Conservation (phyloP, 73 alveolate genomes). For the Paramecium octaurelia region DNA sequence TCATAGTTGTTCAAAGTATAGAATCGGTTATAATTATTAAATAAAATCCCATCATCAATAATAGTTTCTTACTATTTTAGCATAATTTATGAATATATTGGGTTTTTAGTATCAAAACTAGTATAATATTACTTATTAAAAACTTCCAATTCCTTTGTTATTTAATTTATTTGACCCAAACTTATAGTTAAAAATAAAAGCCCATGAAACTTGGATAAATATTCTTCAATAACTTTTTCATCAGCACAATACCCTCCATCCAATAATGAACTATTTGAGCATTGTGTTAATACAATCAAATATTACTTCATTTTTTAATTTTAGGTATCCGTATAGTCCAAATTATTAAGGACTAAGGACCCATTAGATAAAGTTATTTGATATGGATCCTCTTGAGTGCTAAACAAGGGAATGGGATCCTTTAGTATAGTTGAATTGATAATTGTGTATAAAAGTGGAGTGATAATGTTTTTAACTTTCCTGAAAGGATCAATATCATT, state of each 20-base stretch:
- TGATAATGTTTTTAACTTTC: background rate
- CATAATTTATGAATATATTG: background rate
- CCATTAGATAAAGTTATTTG: background rate
- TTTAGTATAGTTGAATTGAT: background rate
- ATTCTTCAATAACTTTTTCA: background rate
- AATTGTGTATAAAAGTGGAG: background rate
- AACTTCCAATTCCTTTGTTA: background rate
- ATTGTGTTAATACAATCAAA: background rate
- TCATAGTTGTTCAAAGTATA: background rate
- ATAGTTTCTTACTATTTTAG: background rate
- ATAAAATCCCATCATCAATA: background rate
- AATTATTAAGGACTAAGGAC: background rate
- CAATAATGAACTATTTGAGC: background rate
- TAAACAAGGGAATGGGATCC: background rate
- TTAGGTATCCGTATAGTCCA: background rate
- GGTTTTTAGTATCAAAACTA: background rate
- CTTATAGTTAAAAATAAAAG: background rate
- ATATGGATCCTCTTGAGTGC: background rate
- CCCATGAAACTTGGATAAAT: background rate
- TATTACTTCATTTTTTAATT: background rate
- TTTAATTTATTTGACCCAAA: background rate
- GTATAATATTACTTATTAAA: background rate
- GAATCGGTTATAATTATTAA: background rate
- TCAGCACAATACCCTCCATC: background rate
- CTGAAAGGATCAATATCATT: background rate